A percentile compares a stretch with the other conserved stretches of the same genome.
These are phyloP conservation scores for Colletotrichum sp. DNA, from an alignment of 2,329 filamentous ascomycete genomes.

Conservation along the genomic window DNA sequence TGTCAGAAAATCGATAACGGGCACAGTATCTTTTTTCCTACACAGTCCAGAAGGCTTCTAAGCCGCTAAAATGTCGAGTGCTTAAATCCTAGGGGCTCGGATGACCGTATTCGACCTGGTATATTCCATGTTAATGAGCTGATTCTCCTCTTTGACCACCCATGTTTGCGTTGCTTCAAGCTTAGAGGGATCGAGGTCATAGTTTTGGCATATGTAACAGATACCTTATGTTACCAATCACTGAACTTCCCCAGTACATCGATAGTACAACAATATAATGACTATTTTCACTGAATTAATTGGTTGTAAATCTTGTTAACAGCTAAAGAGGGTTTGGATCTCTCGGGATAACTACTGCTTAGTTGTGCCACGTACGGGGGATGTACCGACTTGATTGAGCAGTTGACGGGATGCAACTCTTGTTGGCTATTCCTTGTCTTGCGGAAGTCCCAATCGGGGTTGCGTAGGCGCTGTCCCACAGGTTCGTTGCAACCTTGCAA, in stretches of 20 bases:
- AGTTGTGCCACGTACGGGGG: neutral
- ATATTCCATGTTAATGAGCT: no score
- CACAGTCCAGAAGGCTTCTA: no score
- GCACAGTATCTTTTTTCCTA: neutral
- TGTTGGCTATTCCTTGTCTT: neutral
- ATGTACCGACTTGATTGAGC: neutral
- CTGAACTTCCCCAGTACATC: neutral
- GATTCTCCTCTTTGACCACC: no score
- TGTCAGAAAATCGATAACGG: neutral
- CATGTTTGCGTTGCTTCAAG: neutral
- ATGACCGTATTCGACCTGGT: no score
- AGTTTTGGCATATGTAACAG: no score
- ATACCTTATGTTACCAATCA: neutral
- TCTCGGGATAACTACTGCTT: neutral
- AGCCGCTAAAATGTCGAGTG: no score
- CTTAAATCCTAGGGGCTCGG: no score
- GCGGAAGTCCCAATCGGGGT: neutral
- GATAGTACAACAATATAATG: rapidly evolving
- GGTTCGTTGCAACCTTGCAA: neutral
- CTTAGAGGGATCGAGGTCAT: no score
- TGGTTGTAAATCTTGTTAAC: neutral
- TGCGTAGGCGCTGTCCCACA: neutral
- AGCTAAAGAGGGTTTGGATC: neutral
- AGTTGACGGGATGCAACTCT: neutral
- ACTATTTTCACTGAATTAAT: neutral